Percentiles rank a stretch among this genome's conserved stretches.
Conservation (phyloP, 805 yeast genomes). For the Geotrichum ghanense region DNA sequence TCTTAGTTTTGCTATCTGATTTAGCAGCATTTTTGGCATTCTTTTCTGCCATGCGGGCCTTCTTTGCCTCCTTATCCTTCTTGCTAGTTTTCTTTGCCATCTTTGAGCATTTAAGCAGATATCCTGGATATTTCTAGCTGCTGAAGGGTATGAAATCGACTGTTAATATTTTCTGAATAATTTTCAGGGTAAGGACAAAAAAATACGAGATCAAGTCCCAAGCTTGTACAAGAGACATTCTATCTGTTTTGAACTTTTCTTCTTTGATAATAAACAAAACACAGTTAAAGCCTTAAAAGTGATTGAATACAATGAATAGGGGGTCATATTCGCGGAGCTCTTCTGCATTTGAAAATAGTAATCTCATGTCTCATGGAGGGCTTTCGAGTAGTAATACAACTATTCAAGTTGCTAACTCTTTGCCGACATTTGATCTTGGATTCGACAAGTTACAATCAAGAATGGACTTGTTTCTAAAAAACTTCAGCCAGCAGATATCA, state of each 20-base stretch:
- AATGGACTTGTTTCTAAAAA: conserved; percentile 30
- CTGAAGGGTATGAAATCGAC: neutral
- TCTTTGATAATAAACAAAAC: no score
- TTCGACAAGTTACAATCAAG: conserved; percentile 29
- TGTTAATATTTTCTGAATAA: neutral
- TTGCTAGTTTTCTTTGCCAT: conserved; percentile 84
- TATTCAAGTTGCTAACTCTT: no score
- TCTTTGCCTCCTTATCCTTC: conserved; percentile 82
- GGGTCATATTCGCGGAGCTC: no score
- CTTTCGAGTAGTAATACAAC: no score
- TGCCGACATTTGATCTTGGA: conserved; percentile 17
- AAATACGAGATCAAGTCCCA: no score
- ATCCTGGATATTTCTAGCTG: neutral
- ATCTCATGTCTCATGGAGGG: no score
- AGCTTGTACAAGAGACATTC: no score
- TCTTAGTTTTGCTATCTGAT: conserved; percentile 63
- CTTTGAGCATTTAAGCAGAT: neutral
- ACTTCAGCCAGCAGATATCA: conserved; percentile 27
- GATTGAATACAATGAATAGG: no score
- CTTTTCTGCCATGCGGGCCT: conserved; percentile 78
- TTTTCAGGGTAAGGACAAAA: conserved; percentile 1
- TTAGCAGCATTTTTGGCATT: conserved; percentile 64
- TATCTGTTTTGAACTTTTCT: no score
- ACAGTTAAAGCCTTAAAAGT: no score
- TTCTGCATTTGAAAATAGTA: no score